Conservation (phyloP, 148 eudicot species). For the Limonium bicolor region DNA sequence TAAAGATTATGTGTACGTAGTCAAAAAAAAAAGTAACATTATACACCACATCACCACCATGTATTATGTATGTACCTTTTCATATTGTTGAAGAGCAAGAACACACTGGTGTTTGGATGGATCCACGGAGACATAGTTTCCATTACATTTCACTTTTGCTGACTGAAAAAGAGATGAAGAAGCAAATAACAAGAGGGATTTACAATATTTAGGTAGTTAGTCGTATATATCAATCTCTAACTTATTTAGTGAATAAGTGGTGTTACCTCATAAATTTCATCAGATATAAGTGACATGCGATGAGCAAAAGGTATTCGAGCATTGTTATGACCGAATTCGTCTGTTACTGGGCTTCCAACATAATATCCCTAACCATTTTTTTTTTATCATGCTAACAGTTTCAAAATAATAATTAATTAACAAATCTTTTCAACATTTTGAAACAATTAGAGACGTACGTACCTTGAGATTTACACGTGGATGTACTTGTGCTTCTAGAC, state of each 20-base stretch:
- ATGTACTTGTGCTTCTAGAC: constrained; percentile 3
- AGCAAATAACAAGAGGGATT: no score
- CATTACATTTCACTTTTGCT: constrained; percentile 18
- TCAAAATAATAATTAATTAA: no score
- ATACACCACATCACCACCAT: neutral
- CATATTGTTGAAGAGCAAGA: constrained; percentile 20
- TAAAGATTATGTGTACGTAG: neutral
- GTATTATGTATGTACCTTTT: constrained; percentile 11
- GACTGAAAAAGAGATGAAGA: constrained; percentile 15
- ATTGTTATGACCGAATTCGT: constrained; percentile 22
- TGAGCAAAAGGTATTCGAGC: constrained; percentile 27
- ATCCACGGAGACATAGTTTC: constrained; percentile 26
- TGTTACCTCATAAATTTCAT: constrained; percentile 27
- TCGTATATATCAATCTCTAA: neutral
- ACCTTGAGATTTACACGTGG: constrained; percentile 4
- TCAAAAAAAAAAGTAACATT: neutral
- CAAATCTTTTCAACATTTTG: no score
- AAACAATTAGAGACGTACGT: no score
- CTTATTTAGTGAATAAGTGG: neutral
- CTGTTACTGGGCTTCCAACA: constrained; percentile 31
- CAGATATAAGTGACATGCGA: constrained; percentile 45
- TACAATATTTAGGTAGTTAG: no score
- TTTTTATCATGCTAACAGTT: no score
- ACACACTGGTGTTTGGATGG: constrained; percentile 17
- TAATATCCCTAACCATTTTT: constrained; percentile 8